These are phyloP conservation scores for Helminthosporium solani DNA, from an alignment of 2,329 filamentous ascomycete genomes.

Conservation along the genomic window DNA sequence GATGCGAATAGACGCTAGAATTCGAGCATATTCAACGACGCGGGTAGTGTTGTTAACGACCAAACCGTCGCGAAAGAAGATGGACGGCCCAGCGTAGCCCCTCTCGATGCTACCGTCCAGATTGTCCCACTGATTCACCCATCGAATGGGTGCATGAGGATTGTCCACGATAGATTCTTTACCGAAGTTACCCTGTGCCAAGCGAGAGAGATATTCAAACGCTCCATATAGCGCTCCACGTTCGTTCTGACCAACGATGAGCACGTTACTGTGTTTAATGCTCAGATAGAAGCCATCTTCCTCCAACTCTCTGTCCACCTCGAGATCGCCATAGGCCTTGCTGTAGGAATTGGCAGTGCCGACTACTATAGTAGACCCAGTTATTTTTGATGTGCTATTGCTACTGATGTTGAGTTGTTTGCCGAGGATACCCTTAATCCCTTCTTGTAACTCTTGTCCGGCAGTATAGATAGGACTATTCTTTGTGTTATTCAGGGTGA, in stretches of 20 bases:
- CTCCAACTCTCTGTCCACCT: slow-evolving; percentile 45
- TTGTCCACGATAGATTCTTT: slow-evolving; percentile 53
- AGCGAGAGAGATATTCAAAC: slow-evolving; percentile 66
- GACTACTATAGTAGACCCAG: slow-evolving; percentile 47
- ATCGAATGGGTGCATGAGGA: slow-evolving; percentile 63
- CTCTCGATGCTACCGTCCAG: slow-evolving; percentile 67
- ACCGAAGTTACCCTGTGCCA: slow-evolving; percentile 61
- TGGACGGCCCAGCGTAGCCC: slow-evolving; percentile 67
- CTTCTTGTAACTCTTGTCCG: slow-evolving; percentile 59
- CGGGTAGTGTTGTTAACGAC: slow-evolving; percentile 62
- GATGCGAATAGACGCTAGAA: slow-evolving; percentile 65
- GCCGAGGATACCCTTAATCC: slow-evolving; percentile 59
- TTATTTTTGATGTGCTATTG: slow-evolving; percentile 20
- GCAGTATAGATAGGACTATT: slow-evolving; percentile 61
- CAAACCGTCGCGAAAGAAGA: slow-evolving; percentile 63
- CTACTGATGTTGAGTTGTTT: slow-evolving; percentile 44
- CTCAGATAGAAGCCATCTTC: slow-evolving; percentile 64
- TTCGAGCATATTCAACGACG: slow-evolving; percentile 62
- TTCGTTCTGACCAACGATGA: slow-evolving; percentile 66
- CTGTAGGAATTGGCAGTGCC: slow-evolving; percentile 52
- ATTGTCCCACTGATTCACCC: slow-evolving; percentile 75
- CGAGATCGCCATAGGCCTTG: slow-evolving; percentile 35
- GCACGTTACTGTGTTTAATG: slow-evolving; percentile 49
- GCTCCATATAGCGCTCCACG: slow-evolving; percentile 68
- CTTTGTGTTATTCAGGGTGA: slow-evolving; percentile 56